Base-by-base conservation (phyloP, 2,329 filamentous ascomycete species). In the Apiospora marii region DNA sequence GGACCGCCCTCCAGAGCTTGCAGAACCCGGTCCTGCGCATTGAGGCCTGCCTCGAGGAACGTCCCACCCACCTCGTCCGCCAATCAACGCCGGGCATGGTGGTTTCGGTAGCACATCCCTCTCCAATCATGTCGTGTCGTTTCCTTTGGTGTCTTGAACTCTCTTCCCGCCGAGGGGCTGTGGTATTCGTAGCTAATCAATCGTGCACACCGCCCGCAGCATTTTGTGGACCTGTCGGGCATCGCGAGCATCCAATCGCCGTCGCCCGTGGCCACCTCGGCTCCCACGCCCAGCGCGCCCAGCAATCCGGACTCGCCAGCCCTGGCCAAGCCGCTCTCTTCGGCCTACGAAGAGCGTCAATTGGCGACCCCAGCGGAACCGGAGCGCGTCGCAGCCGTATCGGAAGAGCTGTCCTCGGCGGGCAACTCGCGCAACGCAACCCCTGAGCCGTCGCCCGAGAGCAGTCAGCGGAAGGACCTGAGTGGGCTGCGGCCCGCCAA, bases 401-500 rank as follows among this genome's bases (percentile, higher is more conserved):
- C 68, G 10, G 68, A 37, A 16, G 46, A 37, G 22, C 19, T 5
- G 44, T 69, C 49, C 27, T 51, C 49, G 12, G 27, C 49, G n/a
- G 44, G 27, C 27, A 41, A 51, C 44, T 41, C 46, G 24, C 37
- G 22, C 27, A 69, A 27, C 24, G 44, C 4, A 4, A 64, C 8
- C 46, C 68, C 58, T 2, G 58, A 64, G 34, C 34, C 58, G 4
- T 72, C 71, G 14, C 34, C 69, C 34, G 41, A 53, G 34, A 69
- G 41, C 27, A 53, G 49, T 27, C 48, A 67, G n/a, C 69, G 71
- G 19, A 74, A 72, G 27, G 71, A 67, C 43, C 49, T 77, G 34
- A 76, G 77, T 41, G 73, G 76, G 22, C 70, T 78, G 67, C 72
- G 76, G 1, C 76, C 76, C 8, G 76, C 71, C 30, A 73, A 75